Evolutionary conservation across 495 filamentous ascomycete species (phyloP).

Genomic region (Tuber calosporum): DNA sequence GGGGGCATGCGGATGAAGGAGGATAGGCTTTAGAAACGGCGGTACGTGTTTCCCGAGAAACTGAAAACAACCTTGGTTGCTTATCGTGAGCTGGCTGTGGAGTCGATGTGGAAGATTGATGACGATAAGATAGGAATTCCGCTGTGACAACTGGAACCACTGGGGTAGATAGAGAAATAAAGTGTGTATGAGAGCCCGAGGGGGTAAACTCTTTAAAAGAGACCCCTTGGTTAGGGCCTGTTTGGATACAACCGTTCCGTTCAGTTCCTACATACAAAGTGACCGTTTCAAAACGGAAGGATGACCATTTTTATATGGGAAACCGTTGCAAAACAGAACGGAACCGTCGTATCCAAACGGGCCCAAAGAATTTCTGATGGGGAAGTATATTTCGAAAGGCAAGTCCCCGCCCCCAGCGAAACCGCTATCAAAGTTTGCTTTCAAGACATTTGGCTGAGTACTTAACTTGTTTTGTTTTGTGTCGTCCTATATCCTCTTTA

Average conservation of each 20-base stretch:
- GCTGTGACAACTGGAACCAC: background rate
- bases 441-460: background rate
- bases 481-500: background rate
- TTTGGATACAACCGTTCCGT: no score
- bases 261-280: no score
- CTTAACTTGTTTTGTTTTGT: background rate
- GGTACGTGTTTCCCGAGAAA: background rate
- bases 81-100: background rate
- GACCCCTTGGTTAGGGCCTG: background rate
- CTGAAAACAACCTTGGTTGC: background rate
- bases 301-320: no score
- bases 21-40: background rate
- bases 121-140: background rate
- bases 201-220: background rate
- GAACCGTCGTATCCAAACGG: no score
- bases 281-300: no score
- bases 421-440: background rate
- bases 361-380: background rate
- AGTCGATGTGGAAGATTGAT: background rate
- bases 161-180: background rate
- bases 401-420: background rate
- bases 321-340: no score
- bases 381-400: background rate
- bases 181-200: background rate
- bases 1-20: background rate